Conservation (phyloP, 2,329 filamentous ascomycete species). For the Gaeumannomyces tritici region DNA sequence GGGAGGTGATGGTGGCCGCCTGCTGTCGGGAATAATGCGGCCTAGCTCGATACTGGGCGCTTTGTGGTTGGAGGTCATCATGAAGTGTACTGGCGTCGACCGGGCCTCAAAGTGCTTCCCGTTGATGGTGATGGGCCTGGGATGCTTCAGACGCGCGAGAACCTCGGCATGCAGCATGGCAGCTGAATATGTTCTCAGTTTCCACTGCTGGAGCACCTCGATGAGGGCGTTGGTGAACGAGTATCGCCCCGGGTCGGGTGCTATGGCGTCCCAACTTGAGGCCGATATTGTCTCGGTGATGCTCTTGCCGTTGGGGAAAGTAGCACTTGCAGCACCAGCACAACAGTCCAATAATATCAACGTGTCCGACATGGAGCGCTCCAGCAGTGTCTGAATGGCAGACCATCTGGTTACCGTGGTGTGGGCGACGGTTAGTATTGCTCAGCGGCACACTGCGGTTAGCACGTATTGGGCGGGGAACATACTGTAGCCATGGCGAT, state of each 20-base stretch:
- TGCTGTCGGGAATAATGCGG: conserved; percentile 23
- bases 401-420: conserved; percentile 34
- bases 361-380: conserved; percentile 46
- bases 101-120: conserved; percentile 48
- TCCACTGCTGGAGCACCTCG: conserved; percentile 49
- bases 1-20: conserved; percentile 26
- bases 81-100: conserved; percentile 51
- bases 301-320: conserved; percentile 46
- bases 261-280: conserved; percentile 52
- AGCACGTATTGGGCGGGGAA: conserved; percentile 6
- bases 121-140: conserved; percentile 46
- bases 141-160: conserved; percentile 49
- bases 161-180: conserved; percentile 53
- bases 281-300: conserved; percentile 54
- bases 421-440: no score
- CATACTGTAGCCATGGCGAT: conserved; percentile 47
- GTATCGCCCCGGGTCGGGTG: conserved; percentile 48
- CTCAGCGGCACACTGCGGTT: not conserved
- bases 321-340: conserved; percentile 49
- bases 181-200: conserved; percentile 42
- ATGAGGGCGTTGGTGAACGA: conserved; percentile 51
- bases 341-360: conserved; percentile 51
- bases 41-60: conserved; percentile 48
- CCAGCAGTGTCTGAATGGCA: conserved; percentile 48
- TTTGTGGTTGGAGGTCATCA: conserved; percentile 52